Evolutionary conservation across 2,329 filamentous ascomycete species (phyloP).

Genomic region (Neofusicoccum sp.): DNA sequence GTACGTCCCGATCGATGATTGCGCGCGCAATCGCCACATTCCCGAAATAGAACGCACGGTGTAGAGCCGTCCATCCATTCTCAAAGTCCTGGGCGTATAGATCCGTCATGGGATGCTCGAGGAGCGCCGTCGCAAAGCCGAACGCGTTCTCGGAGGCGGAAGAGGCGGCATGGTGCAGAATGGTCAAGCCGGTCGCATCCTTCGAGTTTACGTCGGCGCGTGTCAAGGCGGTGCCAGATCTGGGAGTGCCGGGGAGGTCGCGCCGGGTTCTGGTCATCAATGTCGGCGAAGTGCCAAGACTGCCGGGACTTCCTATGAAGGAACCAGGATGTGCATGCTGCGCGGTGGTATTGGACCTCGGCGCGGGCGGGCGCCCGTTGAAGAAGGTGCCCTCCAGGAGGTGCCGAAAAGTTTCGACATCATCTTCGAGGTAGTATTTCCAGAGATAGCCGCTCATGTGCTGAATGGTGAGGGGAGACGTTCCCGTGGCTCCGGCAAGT

Average conservation of each 20-base stretch:
- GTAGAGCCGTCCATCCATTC: constrained; percentile 93
- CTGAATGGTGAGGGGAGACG: constrained; percentile 32
- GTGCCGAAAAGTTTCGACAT: constrained; percentile 92
- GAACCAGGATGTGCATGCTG: neutral
- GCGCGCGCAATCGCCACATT: constrained; percentile 83
- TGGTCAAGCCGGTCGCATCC: constrained; percentile 75
- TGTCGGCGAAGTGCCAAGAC: constrained; percentile 47
- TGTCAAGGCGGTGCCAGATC: constrained; percentile 40
- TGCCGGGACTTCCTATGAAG: constrained; percentile 42
- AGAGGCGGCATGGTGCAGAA: constrained; percentile 81
- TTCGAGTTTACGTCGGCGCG: constrained; percentile 78
- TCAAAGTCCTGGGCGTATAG: constrained; percentile 84
- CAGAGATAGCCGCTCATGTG: constrained; percentile 96
- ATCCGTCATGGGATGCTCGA: constrained; percentile 81
- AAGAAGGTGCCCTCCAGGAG: constrained; percentile 72
- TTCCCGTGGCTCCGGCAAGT: constrained; percentile 55
- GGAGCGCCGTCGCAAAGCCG: constrained; percentile 72
- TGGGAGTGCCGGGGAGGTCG: constrained; percentile 31
- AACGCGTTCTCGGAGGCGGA: constrained; percentile 68
- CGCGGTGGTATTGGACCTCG: constrained; percentile 38
- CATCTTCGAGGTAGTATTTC: constrained; percentile 96
- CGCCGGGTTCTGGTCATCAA: constrained; percentile 36
- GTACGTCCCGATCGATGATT: constrained; percentile 74
- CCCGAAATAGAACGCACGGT: constrained; percentile 84
- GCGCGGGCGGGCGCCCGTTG: constrained; percentile 55